Base-by-base conservation (phyloP, 169 alveolate genomes). In the Sarcocystis neurona region DNA sequence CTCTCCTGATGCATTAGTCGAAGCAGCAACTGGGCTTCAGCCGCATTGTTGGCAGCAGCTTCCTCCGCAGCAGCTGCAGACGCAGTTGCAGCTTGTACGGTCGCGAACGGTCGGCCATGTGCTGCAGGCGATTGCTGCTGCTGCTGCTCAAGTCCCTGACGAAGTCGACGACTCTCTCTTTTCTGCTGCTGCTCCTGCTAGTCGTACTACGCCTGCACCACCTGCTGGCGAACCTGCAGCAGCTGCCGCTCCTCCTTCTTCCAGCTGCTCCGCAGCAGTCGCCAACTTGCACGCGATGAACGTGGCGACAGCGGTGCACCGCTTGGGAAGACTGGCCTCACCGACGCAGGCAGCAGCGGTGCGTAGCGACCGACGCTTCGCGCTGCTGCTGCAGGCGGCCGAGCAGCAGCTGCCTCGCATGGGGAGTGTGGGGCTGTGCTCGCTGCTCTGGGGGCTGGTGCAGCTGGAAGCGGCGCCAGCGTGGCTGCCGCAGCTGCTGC, bases 401-500 rank as follows among this genome's bases (percentile, higher is more conserved):
- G 70, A 34, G 43, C 60, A 44, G 43, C 50, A 80, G 30, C 68
- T 88, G 32, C 89, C 79, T 27, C 78, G 39, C 50, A 15, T 88
- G 23, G 79, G 46, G 75, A 15, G n/a, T 32, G 85, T 41, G 60
- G 92, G 92, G 32, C 84, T 44, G 37, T 60, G 80, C 18, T 63
- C 46, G 34, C n/a, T 88, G 56, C 34, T 88, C 63, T 88, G 92
- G 92, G 92, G 89, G 12, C 79, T 88, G 15, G 66, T 75, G 23
- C 41, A 53, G 6, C 85, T 79, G 5, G 85, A 79, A 79, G 53
- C 37, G 41, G 48, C 88, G 15, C 92, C 92, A 1, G 48, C 6
- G 41, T 88, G 92, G 92, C 89, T 88, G 84, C 92, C 92, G 43
- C 48, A 39, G 80, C 85, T 88, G 84, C 68, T 88, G 48, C n/a